Base-by-base conservation (phyloP, 495 filamentous ascomycete genomes). In the Amorphotheca resinae region DNA sequence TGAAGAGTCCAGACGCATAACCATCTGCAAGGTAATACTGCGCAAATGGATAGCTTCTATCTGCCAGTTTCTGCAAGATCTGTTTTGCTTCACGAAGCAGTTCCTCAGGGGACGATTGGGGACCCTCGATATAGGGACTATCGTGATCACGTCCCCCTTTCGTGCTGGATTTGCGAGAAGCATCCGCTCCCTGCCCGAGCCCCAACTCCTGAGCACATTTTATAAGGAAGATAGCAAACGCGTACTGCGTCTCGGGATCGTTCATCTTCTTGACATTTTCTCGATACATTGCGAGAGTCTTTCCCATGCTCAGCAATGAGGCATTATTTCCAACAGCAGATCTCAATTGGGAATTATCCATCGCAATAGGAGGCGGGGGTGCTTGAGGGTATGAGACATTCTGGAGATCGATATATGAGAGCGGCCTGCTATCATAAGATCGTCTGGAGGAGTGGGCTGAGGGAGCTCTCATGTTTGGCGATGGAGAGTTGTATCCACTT, bases 11-110 rank as follows among this genome's bases (percentile, higher is more conserved):
- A 11, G 89, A 95, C 1, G 86, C 82, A 59, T 83, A 95, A 2
- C 89, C 91, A 55, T 99, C 91, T 30, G 73, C 91, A 9, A 99
- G 75, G 56, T 95, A 95, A 65, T 99, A 99, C 61, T 99, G 91
- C 2, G 93, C 93, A 54, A 93, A 95, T 4, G 89, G 89, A 60
- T 89, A 93, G 46, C 84, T 82, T 50, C 79, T 79, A 58, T 89
- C 87, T 17, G 85, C 69, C 31, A 95, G 71, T 45, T 81, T 80
- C 59, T 87, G 84, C 34, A 99, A 66, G 54, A 96, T 94, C 35
- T 80, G 76, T 56, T 81, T 79, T 15, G 91, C 86, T 68, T 96
- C 93, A n/a, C 75, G 72, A 12, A 93, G 62, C 30, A 95, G 71
- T 32, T 91, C 80, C 14, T 69, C 63, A 0, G 73, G 69, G 18